These are phyloP conservation scores for Lipomyces oligophaga DNA, from an alignment of 805 yeast genomes.

Conservation along the genomic window DNA sequence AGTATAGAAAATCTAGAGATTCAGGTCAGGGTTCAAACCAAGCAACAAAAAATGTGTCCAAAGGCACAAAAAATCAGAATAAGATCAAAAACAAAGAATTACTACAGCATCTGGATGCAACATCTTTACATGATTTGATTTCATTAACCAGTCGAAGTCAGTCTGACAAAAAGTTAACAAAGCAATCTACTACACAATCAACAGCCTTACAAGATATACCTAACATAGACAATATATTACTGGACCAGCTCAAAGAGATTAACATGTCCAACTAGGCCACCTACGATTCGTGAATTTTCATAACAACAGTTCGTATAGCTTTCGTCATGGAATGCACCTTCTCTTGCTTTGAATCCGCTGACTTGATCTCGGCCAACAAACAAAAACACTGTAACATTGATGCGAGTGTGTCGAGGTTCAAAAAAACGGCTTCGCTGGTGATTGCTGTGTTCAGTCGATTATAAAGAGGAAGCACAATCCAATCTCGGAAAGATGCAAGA, in stretches of 20 bases:
- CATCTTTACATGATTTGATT: neutral
- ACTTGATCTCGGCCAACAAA: slow-evolving; percentile 50
- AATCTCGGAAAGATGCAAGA: slow-evolving; percentile 39
- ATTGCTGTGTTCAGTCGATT: slow-evolving; percentile 18
- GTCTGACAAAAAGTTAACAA: too few species aligned
- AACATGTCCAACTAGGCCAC: too few species aligned
- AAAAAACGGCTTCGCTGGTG: neutral
- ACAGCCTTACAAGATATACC: too few species aligned
- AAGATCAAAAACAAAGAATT: neutral
- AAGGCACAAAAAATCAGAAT: neutral
- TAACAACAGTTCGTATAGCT: too few species aligned
- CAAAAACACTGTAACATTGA: slow-evolving; percentile 61
- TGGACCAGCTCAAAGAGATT: too few species aligned
- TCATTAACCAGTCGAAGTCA: too few species aligned
- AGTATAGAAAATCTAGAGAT: neutral
- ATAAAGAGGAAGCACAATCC: slow-evolving; percentile 36
- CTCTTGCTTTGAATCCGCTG: slow-evolving; percentile 57
- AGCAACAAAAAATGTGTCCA: neutral
- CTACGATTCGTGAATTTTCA: too few species aligned
- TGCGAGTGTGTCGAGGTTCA: slow-evolving; percentile 31
- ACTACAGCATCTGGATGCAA: neutral
- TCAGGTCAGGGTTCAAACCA: neutral
- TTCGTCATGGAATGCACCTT: too few species aligned
- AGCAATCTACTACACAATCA: too few species aligned
- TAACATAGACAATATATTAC: too few species aligned